phyloP scores from a whole-genome alignment of 2,329 filamentous ascomycete genomes.

The Ramularia endophylla region DNA sequence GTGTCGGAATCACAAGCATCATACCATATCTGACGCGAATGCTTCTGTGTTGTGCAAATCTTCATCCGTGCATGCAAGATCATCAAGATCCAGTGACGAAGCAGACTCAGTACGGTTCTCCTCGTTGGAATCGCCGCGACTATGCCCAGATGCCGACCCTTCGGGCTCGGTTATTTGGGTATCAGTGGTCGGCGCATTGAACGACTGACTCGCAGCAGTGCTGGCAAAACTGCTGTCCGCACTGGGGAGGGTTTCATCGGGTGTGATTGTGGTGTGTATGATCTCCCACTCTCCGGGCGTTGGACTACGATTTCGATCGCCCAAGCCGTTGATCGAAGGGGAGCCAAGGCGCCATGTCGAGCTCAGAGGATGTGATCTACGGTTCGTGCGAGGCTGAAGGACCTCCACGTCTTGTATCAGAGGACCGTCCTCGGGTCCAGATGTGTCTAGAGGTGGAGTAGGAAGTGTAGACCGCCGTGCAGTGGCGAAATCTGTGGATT shows the following conservation, averaged over 20 bases:
- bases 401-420: conserved; percentile 9
- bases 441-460: conserved; percentile 17
- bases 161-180: conserved; percentile 30
- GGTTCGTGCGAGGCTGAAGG: conserved; percentile 3
- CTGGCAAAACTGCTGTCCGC: conserved; percentile 78
- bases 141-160: conserved; percentile 24
- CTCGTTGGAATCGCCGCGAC: conserved; percentile 30
- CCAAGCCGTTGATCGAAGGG: conserved; percentile 62
- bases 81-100: conserved; percentile 51
- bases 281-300: conserved; percentile 71
- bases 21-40: conserved; percentile 23
- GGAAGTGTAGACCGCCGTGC: conserved; percentile 14
- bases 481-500: conserved; percentile 5
- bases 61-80: conserved; percentile 28
- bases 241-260: conserved; percentile 74
- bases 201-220: conserved; percentile 49
- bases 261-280: conserved; percentile 71
- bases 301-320: conserved; percentile 77
- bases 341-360: conserved; percentile 25
- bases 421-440: conserved; percentile 17
- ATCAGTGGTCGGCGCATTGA: conserved; percentile 30
- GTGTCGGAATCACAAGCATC: too few relatives aligned
- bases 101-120: conserved; percentile 46
- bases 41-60: conserved; percentile 21
- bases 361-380: conserved; percentile 25